Base-by-base conservation (phyloP, 441 rosid species). In the Eutrema salsugineum region DNA sequence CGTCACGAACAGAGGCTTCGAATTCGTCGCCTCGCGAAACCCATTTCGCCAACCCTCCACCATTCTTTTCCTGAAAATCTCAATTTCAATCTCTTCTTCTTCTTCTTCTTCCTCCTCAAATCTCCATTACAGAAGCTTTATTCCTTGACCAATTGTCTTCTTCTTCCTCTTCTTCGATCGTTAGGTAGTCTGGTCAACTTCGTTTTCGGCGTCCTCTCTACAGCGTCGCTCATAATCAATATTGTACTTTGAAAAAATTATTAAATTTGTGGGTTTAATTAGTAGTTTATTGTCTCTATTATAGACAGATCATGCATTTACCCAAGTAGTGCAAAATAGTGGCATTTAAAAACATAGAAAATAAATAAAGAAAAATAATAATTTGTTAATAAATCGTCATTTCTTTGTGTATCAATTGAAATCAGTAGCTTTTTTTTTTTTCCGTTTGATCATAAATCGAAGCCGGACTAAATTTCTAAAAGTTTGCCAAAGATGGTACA, bases 1-100 rank as follows among this genome's bases (percentile, higher is more conserved):
- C 64, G 97, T 87, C 60, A 88, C 39, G 83, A 96, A 96, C 63
- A 96, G 77, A 39, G 99, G 99, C 80, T 81, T 90, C 64, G 94
- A 80, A 60, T 79, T 87, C 53, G 86, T 80, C 50, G 84, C 73
- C 30, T 90, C 98, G 39, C 87, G 95, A 65, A 83, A 85, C 72
- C 87, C 84, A 70, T 84, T 88, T 75, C 88, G 85, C 97, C 91
- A 87, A n/a, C 85, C 89, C 48, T 79, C 83, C 86, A 79, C 60
- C 82, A 76, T 78, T 49, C 0, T 68, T 62, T 30, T 16, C 72
- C 61, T n/a, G n/a, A n/a, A n/a, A n/a, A n/a, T 58, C 56, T 28
- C 20, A 19, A 7, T 11, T 11, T 46, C 43, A 49, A 46, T 71
- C 32, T 51, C 47, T 59, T 66, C 46, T 32, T 51, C 71, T 39